phyloP scores from a whole-genome alignment of 2,329 filamentous ascomycete species.

The Talaromyces atroroseus region DNA sequence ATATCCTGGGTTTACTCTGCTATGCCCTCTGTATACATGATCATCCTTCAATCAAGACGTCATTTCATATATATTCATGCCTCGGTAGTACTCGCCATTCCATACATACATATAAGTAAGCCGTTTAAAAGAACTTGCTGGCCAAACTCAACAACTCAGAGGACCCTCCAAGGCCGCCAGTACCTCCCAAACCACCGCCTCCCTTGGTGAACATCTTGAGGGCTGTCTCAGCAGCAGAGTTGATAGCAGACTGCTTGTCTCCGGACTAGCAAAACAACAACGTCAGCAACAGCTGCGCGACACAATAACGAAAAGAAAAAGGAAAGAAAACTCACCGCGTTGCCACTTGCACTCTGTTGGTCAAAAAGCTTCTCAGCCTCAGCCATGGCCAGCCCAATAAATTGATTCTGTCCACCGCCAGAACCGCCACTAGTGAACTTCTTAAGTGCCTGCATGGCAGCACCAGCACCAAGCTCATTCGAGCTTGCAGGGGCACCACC shows the following conservation, averaged over 20 bases:
- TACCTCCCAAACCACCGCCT: conserved; percentile 44
- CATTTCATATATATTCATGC: neutral
- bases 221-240: conserved; percentile 77
- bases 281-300: neutral
- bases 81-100: neutral
- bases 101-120: neutral
- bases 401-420: conserved; percentile 63
- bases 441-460: conserved; percentile 59
- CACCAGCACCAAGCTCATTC: conserved; percentile 37
- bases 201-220: conserved; percentile 89
- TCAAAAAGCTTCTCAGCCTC: conserved; percentile 77
- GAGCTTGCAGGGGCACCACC: conserved; percentile 42
- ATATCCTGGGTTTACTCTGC: neutral
- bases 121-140: conserved; percentile 51
- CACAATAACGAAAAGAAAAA: neutral
- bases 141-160: conserved; percentile 54
- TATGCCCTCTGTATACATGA: neutral
- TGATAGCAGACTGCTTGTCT: conserved; percentile 74
- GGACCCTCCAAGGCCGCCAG: conserved; percentile 42
- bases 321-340: conserved; percentile 40
- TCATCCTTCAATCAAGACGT: neutral
- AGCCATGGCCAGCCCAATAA: conserved; percentile 80
- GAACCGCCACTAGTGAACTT: conserved; percentile 57
- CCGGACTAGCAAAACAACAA: conserved; percentile 37
- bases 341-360: conserved; percentile 52